Percentiles rank a stretch among this genome's conserved stretches.
These are phyloP conservation scores for Cladorrhinum sp. DNA, from an alignment of 2,329 filamentous ascomycete species.

Conservation along the genomic window DNA sequence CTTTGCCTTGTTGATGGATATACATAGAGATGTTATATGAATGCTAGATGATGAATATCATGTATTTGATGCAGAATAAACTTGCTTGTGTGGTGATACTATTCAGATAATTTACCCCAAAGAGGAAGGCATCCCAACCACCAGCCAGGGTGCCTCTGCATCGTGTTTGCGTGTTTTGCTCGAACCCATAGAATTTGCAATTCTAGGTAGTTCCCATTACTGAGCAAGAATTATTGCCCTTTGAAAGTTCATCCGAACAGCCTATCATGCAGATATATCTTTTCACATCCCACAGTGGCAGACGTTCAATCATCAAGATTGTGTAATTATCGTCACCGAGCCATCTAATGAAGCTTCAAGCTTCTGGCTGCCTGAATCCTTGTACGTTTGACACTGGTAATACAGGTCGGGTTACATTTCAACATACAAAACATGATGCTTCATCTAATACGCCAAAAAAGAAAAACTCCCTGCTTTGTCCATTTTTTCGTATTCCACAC, in stretches of 20 bases:
- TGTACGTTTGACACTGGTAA: conserved; percentile 7
- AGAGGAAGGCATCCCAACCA: too few relatives aligned
- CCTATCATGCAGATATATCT: too few relatives aligned
- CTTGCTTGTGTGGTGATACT: too few relatives aligned
- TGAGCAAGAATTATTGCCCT: too few relatives aligned
- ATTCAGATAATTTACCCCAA: too few relatives aligned
- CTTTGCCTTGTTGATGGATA: neutral
- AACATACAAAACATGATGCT: conserved; percentile 17
- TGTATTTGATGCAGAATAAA: neutral
- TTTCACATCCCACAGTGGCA: too few relatives aligned
- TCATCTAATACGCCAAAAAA: conserved; percentile 22
- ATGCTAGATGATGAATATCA: neutral
- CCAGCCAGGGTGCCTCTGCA: too few relatives aligned
- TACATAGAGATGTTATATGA: neutral
- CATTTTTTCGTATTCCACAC: conserved; percentile 12
- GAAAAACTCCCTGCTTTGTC: neutral
- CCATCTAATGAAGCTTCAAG: neutral
- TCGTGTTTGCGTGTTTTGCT: too few relatives aligned
- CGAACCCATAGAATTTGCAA: too few relatives aligned
- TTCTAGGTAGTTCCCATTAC: too few relatives aligned
- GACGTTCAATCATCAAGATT: neutral
- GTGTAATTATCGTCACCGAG: neutral
- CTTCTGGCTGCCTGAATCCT: neutral
- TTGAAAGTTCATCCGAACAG: too few relatives aligned
- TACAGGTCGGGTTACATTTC: conserved; percentile 10